Evolutionary conservation across 2,329 filamentous ascomycete species (phyloP).

Genomic region (Mycogone perniciosa): DNA sequence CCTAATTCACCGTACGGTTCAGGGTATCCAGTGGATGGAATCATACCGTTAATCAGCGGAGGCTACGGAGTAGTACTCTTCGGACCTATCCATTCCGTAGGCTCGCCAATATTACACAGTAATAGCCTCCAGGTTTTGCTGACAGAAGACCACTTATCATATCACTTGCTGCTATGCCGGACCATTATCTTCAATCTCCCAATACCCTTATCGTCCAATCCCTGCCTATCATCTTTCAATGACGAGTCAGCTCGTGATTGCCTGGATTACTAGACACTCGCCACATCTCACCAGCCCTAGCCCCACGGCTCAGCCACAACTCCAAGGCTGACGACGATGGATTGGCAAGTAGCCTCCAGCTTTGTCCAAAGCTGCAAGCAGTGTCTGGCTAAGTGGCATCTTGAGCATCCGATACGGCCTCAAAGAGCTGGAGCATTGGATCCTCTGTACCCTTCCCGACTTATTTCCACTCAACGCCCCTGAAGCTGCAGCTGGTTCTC

Average conservation of each 20-base stretch:
- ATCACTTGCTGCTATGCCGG: background rate
- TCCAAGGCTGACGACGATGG: conserved; percentile 26
- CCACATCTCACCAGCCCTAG: conserved; percentile 8
- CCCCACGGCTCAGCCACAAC: conserved; percentile 22
- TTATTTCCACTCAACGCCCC: background rate
- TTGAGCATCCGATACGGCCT: background rate
- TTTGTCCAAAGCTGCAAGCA: conserved; percentile 10
- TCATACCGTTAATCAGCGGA: too few relatives aligned
- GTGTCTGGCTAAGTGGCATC: background rate
- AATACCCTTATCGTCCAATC: too few relatives aligned
- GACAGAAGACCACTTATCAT: too few relatives aligned
- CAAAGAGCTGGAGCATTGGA: background rate
- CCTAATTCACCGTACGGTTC: too few relatives aligned
- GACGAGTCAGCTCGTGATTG: background rate
- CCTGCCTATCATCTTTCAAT: too few relatives aligned
- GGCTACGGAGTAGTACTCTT: too few relatives aligned
- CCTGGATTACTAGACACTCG: background rate
- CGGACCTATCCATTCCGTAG: too few relatives aligned
- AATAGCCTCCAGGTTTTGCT: too few relatives aligned
- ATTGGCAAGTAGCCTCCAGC: conserved; percentile 22
- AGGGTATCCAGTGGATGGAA: too few relatives aligned
- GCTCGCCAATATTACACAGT: too few relatives aligned
- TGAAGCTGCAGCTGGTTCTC: background rate
- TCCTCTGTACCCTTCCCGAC: background rate
- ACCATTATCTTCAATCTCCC: background rate